phyloP scores from a whole-genome alignment of 768 basidiomycete species.

The Suillus luteus region DNA sequence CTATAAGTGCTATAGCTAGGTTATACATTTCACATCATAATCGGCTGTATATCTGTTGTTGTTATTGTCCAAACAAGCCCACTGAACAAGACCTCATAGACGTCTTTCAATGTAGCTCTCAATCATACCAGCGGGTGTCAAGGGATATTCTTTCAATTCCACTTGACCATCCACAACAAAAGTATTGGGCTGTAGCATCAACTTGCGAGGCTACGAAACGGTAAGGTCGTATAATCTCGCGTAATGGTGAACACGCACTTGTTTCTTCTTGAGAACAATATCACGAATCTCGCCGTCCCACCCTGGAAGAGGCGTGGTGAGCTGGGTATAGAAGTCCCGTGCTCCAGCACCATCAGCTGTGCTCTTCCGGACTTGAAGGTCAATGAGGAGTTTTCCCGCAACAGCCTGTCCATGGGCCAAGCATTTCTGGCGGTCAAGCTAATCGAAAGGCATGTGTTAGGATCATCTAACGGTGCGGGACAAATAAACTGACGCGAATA shows the following conservation, averaged over 20 bases:
- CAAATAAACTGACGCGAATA: slow-evolving; percentile 53
- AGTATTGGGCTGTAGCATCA: slow-evolving; percentile 85
- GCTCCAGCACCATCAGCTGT: slow-evolving; percentile 83
- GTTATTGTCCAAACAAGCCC: background rate
- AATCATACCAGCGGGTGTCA: slow-evolving; percentile 72
- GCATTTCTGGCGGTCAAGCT: slow-evolving; percentile 76
- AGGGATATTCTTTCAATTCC: slow-evolving; percentile 75
- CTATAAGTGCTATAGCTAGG: background rate
- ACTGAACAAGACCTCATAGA: slow-evolving; percentile 35
- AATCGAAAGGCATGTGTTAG: background rate
- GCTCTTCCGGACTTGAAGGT: slow-evolving; percentile 83
- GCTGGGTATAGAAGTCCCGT: slow-evolving; percentile 73
- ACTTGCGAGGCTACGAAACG: slow-evolving; percentile 67
- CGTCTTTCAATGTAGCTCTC: slow-evolving; percentile 80
- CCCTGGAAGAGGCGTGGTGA: slow-evolving; percentile 70
- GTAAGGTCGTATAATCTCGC: background rate
- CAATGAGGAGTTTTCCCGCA: slow-evolving; percentile 73
- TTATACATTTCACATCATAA: background rate
- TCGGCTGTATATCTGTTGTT: background rate
- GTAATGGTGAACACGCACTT: slow-evolving; percentile 44
- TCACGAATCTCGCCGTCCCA: slow-evolving; percentile 81
- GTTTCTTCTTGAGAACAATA: slow-evolving; percentile 77
- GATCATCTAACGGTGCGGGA: background rate
- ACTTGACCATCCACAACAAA: slow-evolving; percentile 67
- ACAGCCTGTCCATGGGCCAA: slow-evolving; percentile 64